A percentile compares a stretch with the other conserved stretches of the same genome.
phyloP scores from a whole-genome alignment of 352 stramenopile species.

The Globisporangium cystogenes region DNA sequence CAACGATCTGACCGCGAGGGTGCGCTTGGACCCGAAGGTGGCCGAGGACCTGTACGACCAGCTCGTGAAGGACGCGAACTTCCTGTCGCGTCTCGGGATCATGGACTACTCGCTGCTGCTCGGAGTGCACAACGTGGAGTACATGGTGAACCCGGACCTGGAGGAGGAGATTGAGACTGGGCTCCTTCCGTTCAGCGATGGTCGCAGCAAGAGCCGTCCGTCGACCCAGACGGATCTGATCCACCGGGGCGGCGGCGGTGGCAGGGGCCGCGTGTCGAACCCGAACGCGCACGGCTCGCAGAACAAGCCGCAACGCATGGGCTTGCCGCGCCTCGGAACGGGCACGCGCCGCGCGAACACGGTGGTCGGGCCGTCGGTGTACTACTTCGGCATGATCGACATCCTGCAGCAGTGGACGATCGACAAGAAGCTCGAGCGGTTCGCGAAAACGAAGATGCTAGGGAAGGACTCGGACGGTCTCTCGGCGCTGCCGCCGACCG shows the following conservation, averaged over 20 bases:
- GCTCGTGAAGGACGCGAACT: conserved; percentile 81
- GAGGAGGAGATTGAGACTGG: conserved; percentile 32
- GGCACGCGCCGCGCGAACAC: conserved; percentile 79
- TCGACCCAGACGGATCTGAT: conserved; percentile 24
- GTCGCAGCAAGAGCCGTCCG: conserved; percentile 5
- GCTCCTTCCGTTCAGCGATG: conserved; percentile 1
- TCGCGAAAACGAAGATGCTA: conserved; percentile 82
- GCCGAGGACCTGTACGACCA: conserved; percentile 83
- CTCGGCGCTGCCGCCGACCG: conserved; percentile 68
- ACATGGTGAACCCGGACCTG: conserved; percentile 78
- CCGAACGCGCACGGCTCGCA: conserved; percentile 16
- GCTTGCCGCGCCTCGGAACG: conserved; percentile 50
- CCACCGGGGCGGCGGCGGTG: conserved; percentile 17
- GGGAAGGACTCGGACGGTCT: conserved; percentile 75
- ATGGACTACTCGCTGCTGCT: conserved; percentile 92
- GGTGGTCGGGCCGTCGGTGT: conserved; percentile 82
- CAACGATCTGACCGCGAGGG: conserved; percentile 82
- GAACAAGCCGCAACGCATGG: conserved; percentile 23
- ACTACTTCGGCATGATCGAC: conserved; percentile 88
- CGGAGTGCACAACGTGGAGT: conserved; percentile 86
- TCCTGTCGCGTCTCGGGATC: conserved; percentile 79
- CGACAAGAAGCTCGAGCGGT: conserved; percentile 88
- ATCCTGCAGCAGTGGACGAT: conserved; percentile 89
- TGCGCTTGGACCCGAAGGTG: conserved; percentile 66
- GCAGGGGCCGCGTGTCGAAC: conserved; percentile 13